phyloP scores from a whole-genome alignment of 768 basidiomycete species.

The Tylopilus rubrobrunneus region DNA sequence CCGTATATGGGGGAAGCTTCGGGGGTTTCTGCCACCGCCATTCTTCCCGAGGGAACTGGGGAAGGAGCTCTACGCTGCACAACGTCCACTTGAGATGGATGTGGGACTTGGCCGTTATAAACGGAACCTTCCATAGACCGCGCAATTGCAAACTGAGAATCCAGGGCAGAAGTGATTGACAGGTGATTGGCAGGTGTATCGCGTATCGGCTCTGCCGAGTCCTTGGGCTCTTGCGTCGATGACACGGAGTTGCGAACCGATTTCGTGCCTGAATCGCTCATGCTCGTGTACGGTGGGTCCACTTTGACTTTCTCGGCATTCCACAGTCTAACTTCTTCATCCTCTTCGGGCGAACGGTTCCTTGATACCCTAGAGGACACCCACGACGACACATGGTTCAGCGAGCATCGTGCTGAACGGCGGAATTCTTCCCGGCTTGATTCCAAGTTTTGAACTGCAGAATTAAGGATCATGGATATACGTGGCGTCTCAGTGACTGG shows the following conservation, averaged over 20 bases:
- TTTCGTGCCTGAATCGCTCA: neutral
- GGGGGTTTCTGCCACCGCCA: neutral
- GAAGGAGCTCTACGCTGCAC: neutral
- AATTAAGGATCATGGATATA: constrained; percentile 15
- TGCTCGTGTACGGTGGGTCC: constrained; percentile 5
- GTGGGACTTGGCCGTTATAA: constrained; percentile 1
- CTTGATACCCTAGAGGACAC: constrained; percentile 29
- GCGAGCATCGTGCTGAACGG: constrained; percentile 18
- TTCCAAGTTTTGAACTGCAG: constrained; percentile 3
- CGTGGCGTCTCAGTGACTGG: constrained; percentile 26
- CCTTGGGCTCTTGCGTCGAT: constrained; percentile 5
- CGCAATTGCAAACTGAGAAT: constrained; percentile 7
- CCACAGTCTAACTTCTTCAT: constrained; percentile 33
- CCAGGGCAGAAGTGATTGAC: constrained; percentile 2
- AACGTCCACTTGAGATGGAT: neutral
- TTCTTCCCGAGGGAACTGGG: neutral
- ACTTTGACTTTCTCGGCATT: constrained; percentile 30
- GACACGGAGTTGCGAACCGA: constrained; percentile 1
- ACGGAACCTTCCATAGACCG: constrained; percentile 7
- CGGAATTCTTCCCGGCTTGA: constrained; percentile 12
- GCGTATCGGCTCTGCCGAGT: constrained; percentile 2
- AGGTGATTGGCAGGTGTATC: constrained; percentile 5
- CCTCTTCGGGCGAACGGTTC: constrained; percentile 18
- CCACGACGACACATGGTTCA: constrained; percentile 38
- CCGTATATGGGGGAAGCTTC: constrained; percentile 44